These are phyloP conservation scores for Penicillium argentinense DNA, from an alignment of 495 filamentous ascomycete species.

Conservation along the genomic window DNA sequence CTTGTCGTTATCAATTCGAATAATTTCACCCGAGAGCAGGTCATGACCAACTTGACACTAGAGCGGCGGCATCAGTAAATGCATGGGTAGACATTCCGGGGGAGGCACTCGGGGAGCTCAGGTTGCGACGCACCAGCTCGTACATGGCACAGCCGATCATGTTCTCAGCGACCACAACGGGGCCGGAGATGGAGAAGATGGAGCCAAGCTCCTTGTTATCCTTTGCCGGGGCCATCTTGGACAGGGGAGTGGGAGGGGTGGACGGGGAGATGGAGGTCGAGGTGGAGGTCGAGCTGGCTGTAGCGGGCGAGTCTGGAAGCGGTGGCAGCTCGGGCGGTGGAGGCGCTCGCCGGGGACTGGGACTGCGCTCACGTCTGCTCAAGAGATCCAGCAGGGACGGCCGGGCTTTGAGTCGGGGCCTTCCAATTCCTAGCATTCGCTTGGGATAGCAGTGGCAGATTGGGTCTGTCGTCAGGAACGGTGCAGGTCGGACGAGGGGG, in stretches of 20 bases:
- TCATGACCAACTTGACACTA: slow-evolving; percentile 88
- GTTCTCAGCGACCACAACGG: slow-evolving; percentile 95
- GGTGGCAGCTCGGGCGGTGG: slow-evolving; percentile 49
- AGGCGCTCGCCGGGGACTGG: slow-evolving; percentile 32
- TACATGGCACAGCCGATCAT: slow-evolving; percentile 99
- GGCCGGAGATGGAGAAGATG: slow-evolving; percentile 60
- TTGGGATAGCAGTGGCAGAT: slow-evolving; percentile 1
- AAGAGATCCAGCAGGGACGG: slow-evolving; percentile 74
- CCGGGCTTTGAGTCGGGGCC: slow-evolving; percentile 64
- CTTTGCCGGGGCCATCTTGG: slow-evolving; percentile 64
- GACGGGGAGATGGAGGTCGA: slow-evolving; percentile 40
- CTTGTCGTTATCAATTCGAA: slow-evolving; percentile 93
- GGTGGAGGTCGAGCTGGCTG: slow-evolving; percentile 40
- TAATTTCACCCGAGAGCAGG: slow-evolving; percentile 91
- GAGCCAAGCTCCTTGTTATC: slow-evolving; percentile 56
- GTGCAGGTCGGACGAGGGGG: not conserved
- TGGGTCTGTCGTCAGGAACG: not conserved
- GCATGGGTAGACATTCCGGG: slow-evolving; percentile 3
- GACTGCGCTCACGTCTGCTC: slow-evolving; percentile 33
- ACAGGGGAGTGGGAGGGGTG: slow-evolving; percentile 34
- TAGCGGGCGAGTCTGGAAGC: slow-evolving; percentile 53
- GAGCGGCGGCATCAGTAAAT: slow-evolving; percentile 3
- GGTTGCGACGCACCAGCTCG: slow-evolving; percentile 69
- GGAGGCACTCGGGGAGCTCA: slow-evolving; percentile 11
- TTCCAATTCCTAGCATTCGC: slow-evolving; percentile 59